A percentile compares a stretch with the other conserved stretches of the same genome.
Evolutionary conservation across 768 basidiomycete species (phyloP).

Genomic region (Kwoniella dejecticola): DNA sequence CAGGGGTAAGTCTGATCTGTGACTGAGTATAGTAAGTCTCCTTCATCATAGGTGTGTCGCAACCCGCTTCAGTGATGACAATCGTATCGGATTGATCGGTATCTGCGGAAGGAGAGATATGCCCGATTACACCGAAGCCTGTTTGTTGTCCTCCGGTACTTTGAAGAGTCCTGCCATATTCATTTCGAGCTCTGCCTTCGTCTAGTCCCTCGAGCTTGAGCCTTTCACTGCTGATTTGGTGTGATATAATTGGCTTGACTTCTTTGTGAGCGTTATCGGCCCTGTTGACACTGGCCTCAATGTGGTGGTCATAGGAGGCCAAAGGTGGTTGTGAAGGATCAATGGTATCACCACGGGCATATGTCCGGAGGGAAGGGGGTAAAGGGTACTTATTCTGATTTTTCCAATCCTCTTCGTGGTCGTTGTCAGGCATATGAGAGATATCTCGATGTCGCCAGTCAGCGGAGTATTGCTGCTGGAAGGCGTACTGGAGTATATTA

Average conservation of each 20-base stretch:
- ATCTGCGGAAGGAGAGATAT: not conserved
- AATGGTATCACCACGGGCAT: not conserved
- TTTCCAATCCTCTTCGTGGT: not conserved
- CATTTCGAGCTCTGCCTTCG: conserved; percentile 10
- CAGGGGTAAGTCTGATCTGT: not conserved
- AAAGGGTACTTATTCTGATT: conserved; percentile 5
- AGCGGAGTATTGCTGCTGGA: conserved; percentile 8
- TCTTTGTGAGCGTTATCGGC: no score
- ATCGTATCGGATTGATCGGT: conserved; percentile 1
- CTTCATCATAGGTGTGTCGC: conserved; percentile 31
- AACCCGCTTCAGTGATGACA: conserved; percentile 15
- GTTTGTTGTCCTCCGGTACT: conserved; percentile 28
- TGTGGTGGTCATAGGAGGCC: no score
- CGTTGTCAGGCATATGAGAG: not conserved
- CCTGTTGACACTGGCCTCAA: no score
- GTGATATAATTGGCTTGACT: no score
- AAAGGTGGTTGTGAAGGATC: no score
- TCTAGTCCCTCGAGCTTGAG: conserved; percentile 22
- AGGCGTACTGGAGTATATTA: conserved; percentile 9
- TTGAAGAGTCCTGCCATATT: conserved; percentile 16
- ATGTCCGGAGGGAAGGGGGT: not conserved
- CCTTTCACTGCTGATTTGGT: not conserved
- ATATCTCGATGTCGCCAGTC: conserved; percentile 8
- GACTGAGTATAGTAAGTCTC: conserved; percentile 1
- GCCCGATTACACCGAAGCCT: conserved; percentile 34